These are phyloP conservation scores for Malassezia sympodialis DNA, from an alignment of 1,284 basidiomycete species.

Conservation along the genomic window DNA sequence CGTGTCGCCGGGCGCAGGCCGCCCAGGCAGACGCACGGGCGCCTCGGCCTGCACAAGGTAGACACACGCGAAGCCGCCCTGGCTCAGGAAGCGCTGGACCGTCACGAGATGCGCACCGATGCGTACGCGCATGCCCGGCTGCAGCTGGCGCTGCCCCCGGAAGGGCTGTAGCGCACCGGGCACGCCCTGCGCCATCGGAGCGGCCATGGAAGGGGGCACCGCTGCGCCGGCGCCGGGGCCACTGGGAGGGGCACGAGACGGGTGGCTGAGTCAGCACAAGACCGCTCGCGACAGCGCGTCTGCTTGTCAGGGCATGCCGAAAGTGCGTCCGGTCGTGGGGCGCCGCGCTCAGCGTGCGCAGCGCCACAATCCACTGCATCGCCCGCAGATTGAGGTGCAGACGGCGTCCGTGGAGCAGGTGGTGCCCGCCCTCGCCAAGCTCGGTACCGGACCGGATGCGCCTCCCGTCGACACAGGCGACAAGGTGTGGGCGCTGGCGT, in stretches of 20 bases:
- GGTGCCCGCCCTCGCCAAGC: conserved; percentile 31
- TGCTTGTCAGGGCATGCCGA: conserved; percentile 7
- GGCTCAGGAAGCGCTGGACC: conserved; percentile 78
- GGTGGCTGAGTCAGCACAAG: conserved; percentile 9
- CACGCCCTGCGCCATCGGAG: neutral
- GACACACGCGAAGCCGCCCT: conserved; percentile 97
- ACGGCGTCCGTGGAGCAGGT: conserved; percentile 17
- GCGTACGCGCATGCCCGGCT: conserved; percentile 69
- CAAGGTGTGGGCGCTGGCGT: conserved; percentile 41
- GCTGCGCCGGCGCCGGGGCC: neutral
- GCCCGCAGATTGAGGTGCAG: neutral
- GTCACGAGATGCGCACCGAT: conserved; percentile 83
- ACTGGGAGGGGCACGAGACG: neutral
- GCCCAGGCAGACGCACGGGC: conserved; percentile 55
- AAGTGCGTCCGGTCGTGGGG: conserved; percentile 10
- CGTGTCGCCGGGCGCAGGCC: conserved; percentile 16
- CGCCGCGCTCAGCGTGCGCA: conserved; percentile 3
- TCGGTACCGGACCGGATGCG: conserved; percentile 8
- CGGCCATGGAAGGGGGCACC: conserved; percentile 3
- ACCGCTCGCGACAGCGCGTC: neutral
- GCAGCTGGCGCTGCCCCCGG: conserved; percentile 16
- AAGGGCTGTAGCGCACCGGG: conserved; percentile 1
- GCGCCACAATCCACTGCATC: conserved; percentile 14
- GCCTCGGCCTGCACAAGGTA: conserved; percentile 80
- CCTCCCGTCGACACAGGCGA: conserved; percentile 20